These are phyloP conservation scores for Zoysia pacifica DNA, from an alignment of 176 grass and related monocot genomes.

Conservation along the genomic window DNA sequence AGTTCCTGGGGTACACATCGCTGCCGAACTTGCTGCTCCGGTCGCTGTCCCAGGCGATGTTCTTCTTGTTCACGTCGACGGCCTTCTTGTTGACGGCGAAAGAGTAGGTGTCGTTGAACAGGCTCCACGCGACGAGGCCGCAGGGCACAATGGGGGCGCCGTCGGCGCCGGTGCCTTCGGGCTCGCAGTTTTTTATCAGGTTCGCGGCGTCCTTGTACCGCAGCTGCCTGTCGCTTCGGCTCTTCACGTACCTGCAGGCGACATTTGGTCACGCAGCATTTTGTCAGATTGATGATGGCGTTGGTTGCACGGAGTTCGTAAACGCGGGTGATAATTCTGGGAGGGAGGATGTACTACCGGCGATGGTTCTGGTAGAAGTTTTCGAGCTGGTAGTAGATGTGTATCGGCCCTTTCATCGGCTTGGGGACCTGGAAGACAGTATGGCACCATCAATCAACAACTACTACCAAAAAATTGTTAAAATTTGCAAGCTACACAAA, in stretches of 20 bases:
- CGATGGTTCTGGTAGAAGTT: conserved; percentile 98
- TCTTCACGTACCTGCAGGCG: conserved; percentile 80
- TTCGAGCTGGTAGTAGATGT: conserved; percentile 84
- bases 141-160: conserved; percentile 76
- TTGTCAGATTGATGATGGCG: neutral
- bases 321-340: no score
- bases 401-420: conserved; percentile 72
- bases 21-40: conserved; percentile 69
- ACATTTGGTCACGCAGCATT: neutral
- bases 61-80: conserved; percentile 74
- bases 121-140: conserved; percentile 90
- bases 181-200: conserved; percentile 56
- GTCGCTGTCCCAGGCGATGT: conserved; percentile 96
- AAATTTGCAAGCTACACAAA: neutral
- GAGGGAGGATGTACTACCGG: no score
- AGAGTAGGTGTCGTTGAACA: conserved; percentile 88
- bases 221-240: conserved; percentile 74
- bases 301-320: no score
- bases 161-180: conserved; percentile 51
- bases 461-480: conserved; percentile 10
- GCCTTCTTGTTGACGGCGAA: conserved; percentile 60
- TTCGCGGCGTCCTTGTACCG: conserved; percentile 25
- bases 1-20: conserved; percentile 79
- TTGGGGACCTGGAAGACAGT: conserved; percentile 72
- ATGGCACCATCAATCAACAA: neutral